A percentile compares a stretch with the other conserved stretches of the same genome.
These are phyloP conservation scores for Kwoniella mangroviensis DNA, from an alignment of 768 basidiomycete genomes.

Conservation along the genomic window DNA sequence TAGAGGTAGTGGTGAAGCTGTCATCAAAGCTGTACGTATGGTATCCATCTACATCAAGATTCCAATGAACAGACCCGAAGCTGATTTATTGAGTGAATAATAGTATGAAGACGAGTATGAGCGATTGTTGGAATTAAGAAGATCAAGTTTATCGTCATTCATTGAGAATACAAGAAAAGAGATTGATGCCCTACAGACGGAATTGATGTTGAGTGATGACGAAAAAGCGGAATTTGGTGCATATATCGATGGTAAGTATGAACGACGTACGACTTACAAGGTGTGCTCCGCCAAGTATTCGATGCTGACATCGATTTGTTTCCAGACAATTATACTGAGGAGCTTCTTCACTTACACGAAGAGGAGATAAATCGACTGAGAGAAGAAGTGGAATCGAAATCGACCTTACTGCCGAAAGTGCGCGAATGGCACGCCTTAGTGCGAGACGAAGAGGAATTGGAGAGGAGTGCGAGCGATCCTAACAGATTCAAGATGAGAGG, in stretches of 20 bases:
- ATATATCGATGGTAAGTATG: constrained; percentile 73
- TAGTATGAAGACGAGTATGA: constrained; percentile 86
- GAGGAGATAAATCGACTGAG: constrained; percentile 80
- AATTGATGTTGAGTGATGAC: constrained; percentile 81
- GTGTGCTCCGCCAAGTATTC: too few species aligned
- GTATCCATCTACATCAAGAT: neutral
- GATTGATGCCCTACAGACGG: constrained; percentile 80
- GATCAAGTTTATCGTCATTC: constrained; percentile 84
- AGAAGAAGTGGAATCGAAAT: constrained; percentile 79
- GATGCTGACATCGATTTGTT: neutral
- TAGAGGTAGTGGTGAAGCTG: constrained; percentile 77
- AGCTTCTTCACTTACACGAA: constrained; percentile 81
- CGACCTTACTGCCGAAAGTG: constrained; percentile 72
- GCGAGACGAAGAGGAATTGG: constrained; percentile 85
- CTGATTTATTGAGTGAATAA: constrained; percentile 9
- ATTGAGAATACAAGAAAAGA: constrained; percentile 79
- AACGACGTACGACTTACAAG: too few species aligned
- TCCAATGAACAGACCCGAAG: neutral
- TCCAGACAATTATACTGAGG: constrained; percentile 84
- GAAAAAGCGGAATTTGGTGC: constrained; percentile 80
- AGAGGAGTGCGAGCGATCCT: constrained; percentile 57
- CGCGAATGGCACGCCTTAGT: constrained; percentile 90
- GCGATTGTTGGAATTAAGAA: constrained; percentile 84
- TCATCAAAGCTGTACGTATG: constrained; percentile 66
- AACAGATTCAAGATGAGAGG: constrained; percentile 54